Percentiles rank a stretch among this genome's conserved stretches.
Evolutionary conservation across 2,329 filamentous ascomycete species (phyloP).

Genomic region (Microsporum ferrugineum): DNA sequence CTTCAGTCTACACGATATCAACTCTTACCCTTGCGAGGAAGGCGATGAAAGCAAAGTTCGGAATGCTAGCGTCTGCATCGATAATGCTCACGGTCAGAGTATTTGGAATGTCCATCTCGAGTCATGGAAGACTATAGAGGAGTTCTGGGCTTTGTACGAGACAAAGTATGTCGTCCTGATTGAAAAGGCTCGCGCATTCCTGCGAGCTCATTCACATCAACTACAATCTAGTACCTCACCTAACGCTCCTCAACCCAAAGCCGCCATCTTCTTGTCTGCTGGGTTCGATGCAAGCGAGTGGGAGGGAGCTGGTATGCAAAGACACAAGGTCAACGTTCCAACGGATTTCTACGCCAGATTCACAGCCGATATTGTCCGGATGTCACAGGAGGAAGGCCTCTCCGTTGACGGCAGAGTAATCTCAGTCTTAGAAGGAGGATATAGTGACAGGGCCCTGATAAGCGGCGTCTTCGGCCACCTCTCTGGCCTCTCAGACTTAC

Average conservation of each 20-base stretch:
- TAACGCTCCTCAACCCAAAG: conserved; percentile 55
- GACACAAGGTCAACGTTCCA: conserved; percentile 89
- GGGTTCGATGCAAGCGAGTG: conserved; percentile 96
- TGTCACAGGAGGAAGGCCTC: conserved; percentile 69
- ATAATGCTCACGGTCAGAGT: conserved; percentile 84
- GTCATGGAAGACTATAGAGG: conserved; percentile 65
- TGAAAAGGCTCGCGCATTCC: conserved; percentile 66
- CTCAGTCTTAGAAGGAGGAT: conserved; percentile 90
- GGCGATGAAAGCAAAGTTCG: conserved; percentile 90
- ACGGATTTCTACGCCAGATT: conserved; percentile 93
- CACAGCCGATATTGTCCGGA: conserved; percentile 67
- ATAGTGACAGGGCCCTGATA: conserved; percentile 79
- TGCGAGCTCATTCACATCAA: conserved; percentile 60
- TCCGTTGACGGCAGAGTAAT: conserved; percentile 74
- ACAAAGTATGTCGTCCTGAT: conserved; percentile 64
- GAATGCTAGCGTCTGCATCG: conserved; percentile 86
- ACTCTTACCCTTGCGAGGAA: conserved; percentile 90
- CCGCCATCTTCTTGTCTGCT: conserved; percentile 86
- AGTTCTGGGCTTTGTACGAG: conserved; percentile 86
- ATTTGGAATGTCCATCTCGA: conserved; percentile 95
- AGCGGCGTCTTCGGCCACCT: conserved; percentile 86
- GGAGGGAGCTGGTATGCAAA: conserved; percentile 86
- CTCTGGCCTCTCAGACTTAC: conserved; percentile 58
- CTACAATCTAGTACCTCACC: conserved; percentile 41
- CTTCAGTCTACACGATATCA: conserved; percentile 95